phyloP scores from a whole-genome alignment of 352 stramenopile genomes.

The Phytophthora crassamura region DNA sequence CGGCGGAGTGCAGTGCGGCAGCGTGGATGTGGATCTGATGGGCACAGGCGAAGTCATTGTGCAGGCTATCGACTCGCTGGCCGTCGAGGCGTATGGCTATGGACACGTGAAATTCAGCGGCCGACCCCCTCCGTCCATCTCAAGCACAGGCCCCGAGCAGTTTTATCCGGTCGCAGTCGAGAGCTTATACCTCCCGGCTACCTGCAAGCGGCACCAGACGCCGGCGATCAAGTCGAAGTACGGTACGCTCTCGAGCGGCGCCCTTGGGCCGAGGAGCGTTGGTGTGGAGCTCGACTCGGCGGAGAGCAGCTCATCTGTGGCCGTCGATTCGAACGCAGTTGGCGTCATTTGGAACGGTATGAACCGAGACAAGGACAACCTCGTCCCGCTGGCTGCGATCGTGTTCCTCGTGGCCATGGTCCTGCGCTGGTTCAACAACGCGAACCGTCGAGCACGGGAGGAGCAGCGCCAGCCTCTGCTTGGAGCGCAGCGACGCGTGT shows the following conservation, averaged over 20 bases:
- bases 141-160: conserved; percentile 15
- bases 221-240: conserved; percentile 29
- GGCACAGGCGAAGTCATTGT: conserved; percentile 50
- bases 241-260: conserved; percentile 6
- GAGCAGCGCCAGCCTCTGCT: conserved; percentile 23
- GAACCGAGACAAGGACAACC: conserved; percentile 16
- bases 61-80: conserved; percentile 35
- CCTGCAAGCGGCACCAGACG: conserved; percentile 24
- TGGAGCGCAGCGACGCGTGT: conserved; percentile 24
- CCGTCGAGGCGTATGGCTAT: conserved; percentile 18
- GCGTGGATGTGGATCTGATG: conserved; percentile 43
- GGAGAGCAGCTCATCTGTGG: conserved; percentile 18
- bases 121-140: conserved; percentile 8
- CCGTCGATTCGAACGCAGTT: neutral
- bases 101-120: conserved; percentile 28
- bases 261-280: conserved; percentile 2
- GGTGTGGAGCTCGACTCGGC: conserved; percentile 27
- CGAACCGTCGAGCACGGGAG: conserved; percentile 26
- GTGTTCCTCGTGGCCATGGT: conserved; percentile 34
- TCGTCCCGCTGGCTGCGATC: conserved; percentile 21
- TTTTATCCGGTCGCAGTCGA: conserved; percentile 6
- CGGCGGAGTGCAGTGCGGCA: conserved; percentile 43
- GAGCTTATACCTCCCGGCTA: conserved; percentile 13
- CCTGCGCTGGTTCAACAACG: conserved; percentile 33
- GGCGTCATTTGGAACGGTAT: conserved; percentile 9